Evolutionary conservation across 305 asterid species (phyloP).

Genomic region (Plantago lanceolata): DNA sequence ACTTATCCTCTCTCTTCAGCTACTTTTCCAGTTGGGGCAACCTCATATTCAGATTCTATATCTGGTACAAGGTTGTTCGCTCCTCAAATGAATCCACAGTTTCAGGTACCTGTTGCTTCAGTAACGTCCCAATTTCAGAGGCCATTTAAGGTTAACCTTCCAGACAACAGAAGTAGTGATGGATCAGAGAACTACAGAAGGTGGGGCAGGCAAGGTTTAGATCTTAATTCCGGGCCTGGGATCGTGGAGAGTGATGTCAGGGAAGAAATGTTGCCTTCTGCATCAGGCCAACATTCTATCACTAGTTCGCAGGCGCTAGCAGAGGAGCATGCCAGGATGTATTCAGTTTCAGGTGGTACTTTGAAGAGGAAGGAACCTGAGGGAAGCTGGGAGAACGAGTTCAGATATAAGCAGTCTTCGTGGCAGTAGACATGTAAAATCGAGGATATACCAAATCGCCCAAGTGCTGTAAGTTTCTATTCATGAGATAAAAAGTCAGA

Average conservation of each 20-base stretch:
- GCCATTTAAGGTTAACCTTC: conserved; percentile 41
- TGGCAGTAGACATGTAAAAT: conserved; percentile 37
- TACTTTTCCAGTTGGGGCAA: conserved; percentile 38
- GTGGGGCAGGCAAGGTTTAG: conserved; percentile 49
- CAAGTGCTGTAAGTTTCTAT: conserved; percentile 30
- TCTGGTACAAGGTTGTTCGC: conserved; percentile 42
- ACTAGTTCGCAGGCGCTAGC: conserved; percentile 34
- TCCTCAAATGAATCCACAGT: conserved; percentile 39
- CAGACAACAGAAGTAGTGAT: conserved; percentile 30
- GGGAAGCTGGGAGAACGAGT: conserved; percentile 46
- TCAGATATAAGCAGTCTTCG: conserved; percentile 49
- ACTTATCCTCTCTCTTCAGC: conserved; percentile 43
- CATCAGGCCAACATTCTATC: conserved; percentile 34
- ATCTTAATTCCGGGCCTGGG: conserved; percentile 55
- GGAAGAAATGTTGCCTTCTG: conserved; percentile 32
- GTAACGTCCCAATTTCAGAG: conserved; percentile 44
- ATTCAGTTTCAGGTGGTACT: conserved; percentile 36
- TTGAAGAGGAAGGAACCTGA: conserved; percentile 56
- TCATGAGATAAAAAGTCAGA: neutral
- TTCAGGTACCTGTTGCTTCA: conserved; percentile 37
- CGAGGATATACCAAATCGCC: conserved; percentile 6
- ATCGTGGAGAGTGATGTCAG: conserved; percentile 37
- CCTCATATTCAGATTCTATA: conserved; percentile 41
- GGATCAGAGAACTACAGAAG: conserved; percentile 36
- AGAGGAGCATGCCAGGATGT: conserved; percentile 44